Base-by-base conservation (phyloP, 2,329 filamentous ascomycete genomes). In the Beauveria sp. region DNA sequence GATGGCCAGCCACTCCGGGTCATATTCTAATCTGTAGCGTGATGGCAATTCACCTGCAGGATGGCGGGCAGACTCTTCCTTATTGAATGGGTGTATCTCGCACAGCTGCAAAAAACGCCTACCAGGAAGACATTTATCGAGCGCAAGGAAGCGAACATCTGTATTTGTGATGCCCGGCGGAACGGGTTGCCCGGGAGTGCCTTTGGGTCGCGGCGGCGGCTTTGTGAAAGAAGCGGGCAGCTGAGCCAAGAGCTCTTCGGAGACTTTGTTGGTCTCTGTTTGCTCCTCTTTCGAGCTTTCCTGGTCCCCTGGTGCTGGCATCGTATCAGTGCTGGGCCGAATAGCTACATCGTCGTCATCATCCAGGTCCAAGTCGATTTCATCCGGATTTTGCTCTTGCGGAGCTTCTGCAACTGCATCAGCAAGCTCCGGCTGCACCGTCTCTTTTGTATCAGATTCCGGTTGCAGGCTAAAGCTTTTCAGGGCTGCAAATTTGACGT, bases 1-100 rank as follows among this genome's bases (percentile, higher is more conserved):
- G 65, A 99, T 97, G 47, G 95, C 89, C 8, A 99, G 86, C 93
- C 93, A 99, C 76, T 99, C 95, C 12, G 87, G 85, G 72, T 99
- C 95, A 71, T 99, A 98, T 53, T 86, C 78, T 0, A 97, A 79
- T 12, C 77, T 78, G 66, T 85, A 82, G 1, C 86, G 85, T 22
- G 69, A 67, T 1, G 59, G 60, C 4, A 63, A 60, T 14, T 67
- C 24, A 5, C 59, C 61, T 5, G 69, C 66, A 47, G 65, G 65
- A 56, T 69, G 58, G 3, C 60, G 49, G 1, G 64, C 54, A 16
- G 65, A 56, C 3, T 71, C 34, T 18, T 73, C 64, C 0, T 74
- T 63, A 18, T 79, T 75, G 47, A 81, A 69, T 3, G 85, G 78
- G 2, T 75, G 70, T 20, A 93, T 77, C 38, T 89, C 83, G 40